phyloP scores from a whole-genome alignment of 2,329 filamentous ascomycete genomes.

The Albophoma yamanashiensis region DNA sequence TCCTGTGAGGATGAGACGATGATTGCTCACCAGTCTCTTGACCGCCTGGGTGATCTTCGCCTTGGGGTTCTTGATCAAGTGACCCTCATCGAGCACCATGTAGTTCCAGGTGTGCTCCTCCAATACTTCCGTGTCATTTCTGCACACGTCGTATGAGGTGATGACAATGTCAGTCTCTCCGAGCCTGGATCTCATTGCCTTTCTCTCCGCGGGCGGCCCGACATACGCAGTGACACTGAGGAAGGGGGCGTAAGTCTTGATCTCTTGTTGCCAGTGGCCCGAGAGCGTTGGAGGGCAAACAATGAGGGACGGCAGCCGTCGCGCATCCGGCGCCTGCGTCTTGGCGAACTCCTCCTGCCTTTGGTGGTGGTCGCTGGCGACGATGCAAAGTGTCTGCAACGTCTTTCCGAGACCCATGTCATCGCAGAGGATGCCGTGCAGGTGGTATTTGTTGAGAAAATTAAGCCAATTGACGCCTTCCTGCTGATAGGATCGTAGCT shows the following conservation, averaged over 20 bases:
- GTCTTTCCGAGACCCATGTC: constrained; percentile 99
- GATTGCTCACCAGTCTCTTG: constrained; percentile 82
- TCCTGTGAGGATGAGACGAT: constrained; percentile 89
- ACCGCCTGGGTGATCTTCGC: constrained; percentile 92
- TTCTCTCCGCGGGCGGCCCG: constrained; percentile 73
- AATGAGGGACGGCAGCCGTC: constrained; percentile 80
- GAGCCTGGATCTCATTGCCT: constrained; percentile 57
- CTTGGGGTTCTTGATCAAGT: constrained; percentile 97
- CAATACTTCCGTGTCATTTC: constrained; percentile 85
- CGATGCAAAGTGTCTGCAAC: constrained; percentile 92
- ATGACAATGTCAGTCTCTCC: constrained; percentile 83
- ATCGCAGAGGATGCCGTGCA: constrained; percentile 96
- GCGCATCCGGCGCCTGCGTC: constrained; percentile 66
- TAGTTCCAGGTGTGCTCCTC: constrained; percentile 90
- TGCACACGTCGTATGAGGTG: constrained; percentile 95
- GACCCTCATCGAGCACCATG: constrained; percentile 90
- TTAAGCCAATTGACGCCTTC: constrained; percentile 98
- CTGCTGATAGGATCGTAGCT: constrained; percentile 93
- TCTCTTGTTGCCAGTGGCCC: constrained; percentile 97
- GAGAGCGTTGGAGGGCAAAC: constrained; percentile 94
- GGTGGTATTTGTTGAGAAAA: constrained; percentile 95
- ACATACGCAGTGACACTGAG: constrained; percentile 83
- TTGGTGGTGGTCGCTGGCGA: constrained; percentile 93
- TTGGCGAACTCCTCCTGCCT: constrained; percentile 82
- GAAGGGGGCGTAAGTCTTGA: constrained; percentile 92